Evolutionary conservation across 139 green algal species (phyloP), one percentile per base, ranked within the genome.

Genomic region (Tetraselmis chui): DNA sequence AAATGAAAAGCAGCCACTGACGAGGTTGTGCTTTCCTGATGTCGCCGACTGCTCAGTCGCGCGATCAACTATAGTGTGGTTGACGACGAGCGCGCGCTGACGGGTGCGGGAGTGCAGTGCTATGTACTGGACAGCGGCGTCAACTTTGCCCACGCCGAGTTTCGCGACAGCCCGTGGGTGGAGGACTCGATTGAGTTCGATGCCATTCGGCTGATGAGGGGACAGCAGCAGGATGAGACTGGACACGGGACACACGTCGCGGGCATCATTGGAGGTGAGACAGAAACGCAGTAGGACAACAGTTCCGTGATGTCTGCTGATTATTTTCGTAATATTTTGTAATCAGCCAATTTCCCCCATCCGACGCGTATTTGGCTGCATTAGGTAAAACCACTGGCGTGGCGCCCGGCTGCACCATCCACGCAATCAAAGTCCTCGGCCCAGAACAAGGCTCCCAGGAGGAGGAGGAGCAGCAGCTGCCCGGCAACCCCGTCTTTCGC

Each of bases 111-210:
- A 27, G 79, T 83, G 30, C 79, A 83, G 5, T 30, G 59, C 29
- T 83, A 83, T 28, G 79, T 83, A 23, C 31, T 83, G 58, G 79
- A 83, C 79, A 78, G 30, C 29, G 79, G 79, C n/a, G 31, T 83
- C 58, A 79, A 45, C 26, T 29, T 45, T 27, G 59, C 23, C 30
- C 79, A 83, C 79, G n/a, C 28, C 26, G 79, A 83, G 29, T 83
- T 83, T 31, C 79, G 79, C 30, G 28, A 83, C 79, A 28, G 30
- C 28, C n/a, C 5, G 11, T 67, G 45, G 45, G 45, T 67, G 45
- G 45, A 67, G 18, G 45, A 67, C 45, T 67, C 45, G 11, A 25
- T 67, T 18, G 18, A 67, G 45, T 67, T 5, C 11, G 45, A 67
- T 18, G 45, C 45, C 5, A 67, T 67, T 18, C 5, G 18, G 11